Evolutionary conservation across 106 monocot genomes (phyloP), one percentile per base, ranked within the genome.

Genomic region (Allium cepa): DNA sequence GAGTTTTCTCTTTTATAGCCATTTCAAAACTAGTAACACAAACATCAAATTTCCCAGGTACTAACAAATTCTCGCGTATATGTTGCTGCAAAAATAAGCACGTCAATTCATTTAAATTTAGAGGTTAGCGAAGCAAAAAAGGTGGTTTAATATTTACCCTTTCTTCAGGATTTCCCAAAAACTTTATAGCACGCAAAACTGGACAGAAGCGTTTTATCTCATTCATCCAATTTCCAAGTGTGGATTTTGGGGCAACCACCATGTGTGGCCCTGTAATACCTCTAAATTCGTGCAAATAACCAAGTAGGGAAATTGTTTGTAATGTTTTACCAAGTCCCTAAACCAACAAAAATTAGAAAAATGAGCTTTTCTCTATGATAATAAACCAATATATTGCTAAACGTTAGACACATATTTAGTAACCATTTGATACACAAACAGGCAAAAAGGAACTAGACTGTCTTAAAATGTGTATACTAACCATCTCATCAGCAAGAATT

Each of bases 321-420:
- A 95, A 81, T 68, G 94, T 95, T 79, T 95, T 95, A 28, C 94
- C 94, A 81, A 95, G 91, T 75, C 94, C 91, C 91, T 91, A 49
- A 7, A 66, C 53, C 68, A 56, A 46, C 28, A 36, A 69, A 50
- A 46, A 56, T 9, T 57, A 3, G 48, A 26, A 71, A 53, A 46
- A 46, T 8, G 17, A 14, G 36, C 12, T 36, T 36, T 36, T 36
- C 36, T 36, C 1, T 36, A 36, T 36, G 36, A 36, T 4, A 36
- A 36, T 36, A 36, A 36, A 36, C 5, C 5, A 36, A 36, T 36
- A 36, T 36, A 36, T 36, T 36, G 36, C 36, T 2, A 36, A 36
- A 36, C 3, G 3, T 4, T 36, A 4, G 5, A 1, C 3, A 36
- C 5, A 36, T 5, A 36, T 36, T 36, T 36, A 4, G 36, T 36